These are phyloP conservation scores for Pestalotiopsis sp. DNA, from an alignment of 2,329 filamentous ascomycete species.

Conservation along the genomic window DNA sequence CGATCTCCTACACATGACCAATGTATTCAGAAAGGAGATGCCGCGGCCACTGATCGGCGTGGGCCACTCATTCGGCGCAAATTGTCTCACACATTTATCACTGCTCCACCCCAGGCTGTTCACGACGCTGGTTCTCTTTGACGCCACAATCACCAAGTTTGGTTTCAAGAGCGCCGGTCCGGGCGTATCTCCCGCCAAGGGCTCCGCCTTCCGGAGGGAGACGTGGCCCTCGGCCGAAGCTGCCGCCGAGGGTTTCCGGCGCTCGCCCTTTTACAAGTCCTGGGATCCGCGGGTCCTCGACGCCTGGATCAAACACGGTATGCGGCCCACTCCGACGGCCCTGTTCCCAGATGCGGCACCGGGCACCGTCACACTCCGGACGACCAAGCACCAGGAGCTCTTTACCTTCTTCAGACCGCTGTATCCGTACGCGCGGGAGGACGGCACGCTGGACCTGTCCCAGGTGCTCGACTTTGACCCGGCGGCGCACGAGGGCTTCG, in stretches of 20 bases:
- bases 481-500: slow-evolving; percentile 34
- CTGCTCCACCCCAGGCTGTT: slow-evolving; percentile 82
- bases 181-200: slow-evolving; percentile 47
- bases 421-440: slow-evolving; percentile 44
- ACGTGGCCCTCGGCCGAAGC: slow-evolving; percentile 76
- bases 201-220: slow-evolving; percentile 76
- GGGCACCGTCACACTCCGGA: slow-evolving; percentile 70
- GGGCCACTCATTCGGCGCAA: slow-evolving; percentile 87
- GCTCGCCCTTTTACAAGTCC: slow-evolving; percentile 73
- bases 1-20: slow-evolving; percentile 84
- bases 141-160: slow-evolving; percentile 73
- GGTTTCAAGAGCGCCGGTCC: slow-evolving; percentile 37
- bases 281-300: slow-evolving; percentile 86
- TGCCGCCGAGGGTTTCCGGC: slow-evolving; percentile 68
- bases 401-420: slow-evolving; percentile 73
- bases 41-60: slow-evolving; percentile 81
- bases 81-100: slow-evolving; percentile 70
- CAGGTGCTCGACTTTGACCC: slow-evolving; percentile 49
- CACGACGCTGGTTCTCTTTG: slow-evolving; percentile 75
- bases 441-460: slow-evolving; percentile 43
- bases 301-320: slow-evolving; percentile 70
- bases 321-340: slow-evolving; percentile 72
- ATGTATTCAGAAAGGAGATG: slow-evolving; percentile 78
- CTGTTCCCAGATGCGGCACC: slow-evolving; percentile 50
- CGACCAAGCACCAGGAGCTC: slow-evolving; percentile 87